Percentiles rank a stretch among this genome's conserved stretches.
Evolutionary conservation across 257 asterid genomes (phyloP).

Genomic region (Craterostigma plantagineum): DNA sequence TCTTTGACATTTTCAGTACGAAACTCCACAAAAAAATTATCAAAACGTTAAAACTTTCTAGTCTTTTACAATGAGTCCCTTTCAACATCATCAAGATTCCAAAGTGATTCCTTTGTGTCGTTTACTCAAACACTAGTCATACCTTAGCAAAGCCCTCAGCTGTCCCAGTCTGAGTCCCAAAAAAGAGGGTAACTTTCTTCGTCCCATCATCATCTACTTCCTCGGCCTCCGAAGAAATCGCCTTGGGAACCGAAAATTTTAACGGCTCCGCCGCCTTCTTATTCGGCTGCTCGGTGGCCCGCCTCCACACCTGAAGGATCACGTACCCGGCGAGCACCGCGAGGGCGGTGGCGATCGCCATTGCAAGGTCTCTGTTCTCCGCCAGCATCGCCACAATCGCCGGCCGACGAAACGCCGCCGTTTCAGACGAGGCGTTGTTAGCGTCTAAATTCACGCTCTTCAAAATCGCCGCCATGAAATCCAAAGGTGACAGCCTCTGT

Average conservation of each 20-base stretch:
- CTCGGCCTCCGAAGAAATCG: constrained; percentile 27
- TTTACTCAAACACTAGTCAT: background rate
- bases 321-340: constrained; percentile 74
- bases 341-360: constrained; percentile 63
- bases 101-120: background rate
- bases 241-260: constrained; percentile 23
- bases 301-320: constrained; percentile 49
- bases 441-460: constrained; percentile 31
- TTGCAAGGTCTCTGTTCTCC: constrained; percentile 50
- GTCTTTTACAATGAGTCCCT: no score
- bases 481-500: constrained; percentile 50
- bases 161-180: constrained; percentile 94
- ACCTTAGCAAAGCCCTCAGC: constrained; percentile 98
- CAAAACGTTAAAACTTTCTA: no score
- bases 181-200: constrained; percentile 54
- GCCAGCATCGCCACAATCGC: constrained; percentile 31
- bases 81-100: background rate
- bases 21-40: no score
- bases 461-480: constrained; percentile 50
- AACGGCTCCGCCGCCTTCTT: constrained; percentile 26
- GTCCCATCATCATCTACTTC: constrained; percentile 76
- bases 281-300: constrained; percentile 33
- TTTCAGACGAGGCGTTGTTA: constrained; percentile 24
- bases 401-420: constrained; percentile 13
- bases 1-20: no score